phyloP scores from a whole-genome alignment of 169 alveolate genomes.

The Plasmodium vivax region DNA sequence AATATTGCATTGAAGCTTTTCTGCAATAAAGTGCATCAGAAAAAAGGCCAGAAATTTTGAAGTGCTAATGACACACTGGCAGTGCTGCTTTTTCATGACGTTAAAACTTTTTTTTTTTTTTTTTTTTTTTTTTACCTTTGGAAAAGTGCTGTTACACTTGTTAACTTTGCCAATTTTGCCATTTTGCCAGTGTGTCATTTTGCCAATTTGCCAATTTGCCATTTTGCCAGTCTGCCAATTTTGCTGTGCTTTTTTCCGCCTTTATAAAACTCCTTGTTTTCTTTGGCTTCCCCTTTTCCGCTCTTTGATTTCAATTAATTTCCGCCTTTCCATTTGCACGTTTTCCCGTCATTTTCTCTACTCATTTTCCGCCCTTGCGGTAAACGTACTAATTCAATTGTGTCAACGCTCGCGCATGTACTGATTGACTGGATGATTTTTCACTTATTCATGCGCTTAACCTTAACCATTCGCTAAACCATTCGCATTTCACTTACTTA shows the following conservation, averaged over 20 bases:
- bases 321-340: slow-evolving; percentile 27
- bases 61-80: slow-evolving; percentile 5
- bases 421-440: background rate
- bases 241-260: background rate
- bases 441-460: background rate
- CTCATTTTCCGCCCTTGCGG: background rate
- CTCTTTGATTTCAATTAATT: slow-evolving; percentile 20
- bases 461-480: background rate
- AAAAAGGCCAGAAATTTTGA: slow-evolving; percentile 33
- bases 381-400: slow-evolving; percentile 30
- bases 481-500: background rate
- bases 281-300: background rate
- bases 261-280: background rate
- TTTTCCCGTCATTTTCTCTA: slow-evolving; percentile 22
- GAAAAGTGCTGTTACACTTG: slow-evolving; percentile 24
- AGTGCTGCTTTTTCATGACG: background rate
- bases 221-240: background rate
- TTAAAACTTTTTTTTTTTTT: slow-evolving; percentile 18
- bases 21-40: slow-evolving; percentile 40
- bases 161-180: background rate
- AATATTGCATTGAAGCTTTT: slow-evolving; percentile 19
- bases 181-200: background rate
- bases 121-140: slow-evolving; percentile 4
- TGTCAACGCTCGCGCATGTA: background rate
- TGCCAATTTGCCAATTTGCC: background rate